These are phyloP conservation scores for Trametes cinnabarina DNA, from an alignment of 768 basidiomycete genomes.

Conservation along the genomic window DNA sequence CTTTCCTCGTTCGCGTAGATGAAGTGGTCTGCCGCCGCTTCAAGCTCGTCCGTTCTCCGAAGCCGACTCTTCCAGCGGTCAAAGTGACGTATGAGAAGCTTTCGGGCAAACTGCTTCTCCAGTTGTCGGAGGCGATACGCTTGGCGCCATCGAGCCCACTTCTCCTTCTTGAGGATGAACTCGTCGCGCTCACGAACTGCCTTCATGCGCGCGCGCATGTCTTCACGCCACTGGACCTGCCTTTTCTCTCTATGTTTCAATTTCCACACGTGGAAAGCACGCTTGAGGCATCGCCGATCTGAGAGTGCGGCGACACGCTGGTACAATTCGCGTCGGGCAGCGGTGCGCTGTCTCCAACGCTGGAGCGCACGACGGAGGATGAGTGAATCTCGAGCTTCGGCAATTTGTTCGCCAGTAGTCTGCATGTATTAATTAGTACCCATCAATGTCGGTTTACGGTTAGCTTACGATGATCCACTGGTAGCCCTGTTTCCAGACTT, in stretches of 20 bases:
- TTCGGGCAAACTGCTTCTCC: conserved; percentile 47
- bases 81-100: conserved; percentile 44
- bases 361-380: conserved; percentile 57
- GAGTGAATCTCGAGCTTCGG: conserved; percentile 64
- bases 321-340: conserved; percentile 38
- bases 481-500: conserved; percentile 69
- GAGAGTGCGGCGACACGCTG: conserved; percentile 44
- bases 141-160: conserved; percentile 69
- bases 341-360: conserved; percentile 53
- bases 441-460: conserved; percentile 15
- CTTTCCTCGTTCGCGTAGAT: conserved; percentile 38
- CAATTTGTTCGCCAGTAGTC: conserved; percentile 72
- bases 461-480: conserved; percentile 70
- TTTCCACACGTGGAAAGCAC: conserved; percentile 52
- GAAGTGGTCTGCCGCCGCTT: conserved; percentile 51
- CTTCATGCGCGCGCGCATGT: conserved; percentile 73
- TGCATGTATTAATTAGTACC: conserved; percentile 30
- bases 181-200: conserved; percentile 56
- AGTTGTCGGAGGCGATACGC: conserved; percentile 50
- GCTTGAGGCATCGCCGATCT: conserved; percentile 43
- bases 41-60: conserved; percentile 41
- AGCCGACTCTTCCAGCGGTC: conserved; percentile 53
- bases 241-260: conserved; percentile 50
- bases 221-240: conserved; percentile 60
- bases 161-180: conserved; percentile 48